Conservation (phyloP, 768 basidiomycete genomes). For the Suillus subalutaceus region DNA sequence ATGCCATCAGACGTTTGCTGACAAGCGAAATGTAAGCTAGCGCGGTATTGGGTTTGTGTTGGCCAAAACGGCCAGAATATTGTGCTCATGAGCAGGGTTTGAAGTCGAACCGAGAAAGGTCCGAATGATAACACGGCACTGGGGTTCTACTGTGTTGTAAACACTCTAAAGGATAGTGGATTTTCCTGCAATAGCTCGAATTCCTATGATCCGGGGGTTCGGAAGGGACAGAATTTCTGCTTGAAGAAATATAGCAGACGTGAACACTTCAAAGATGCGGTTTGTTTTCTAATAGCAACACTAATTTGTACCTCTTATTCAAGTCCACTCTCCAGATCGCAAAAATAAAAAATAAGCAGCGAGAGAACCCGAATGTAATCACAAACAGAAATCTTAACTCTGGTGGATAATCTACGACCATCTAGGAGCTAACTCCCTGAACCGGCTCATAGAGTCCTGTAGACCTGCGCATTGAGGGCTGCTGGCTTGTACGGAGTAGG, state of each 20-base stretch:
- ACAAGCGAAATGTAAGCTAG: too few relatives aligned
- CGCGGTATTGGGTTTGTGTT: too few relatives aligned
- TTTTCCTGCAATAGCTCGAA: too few relatives aligned
- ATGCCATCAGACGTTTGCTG: too few relatives aligned
- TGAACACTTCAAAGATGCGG: not conserved
- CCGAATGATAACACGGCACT: too few relatives aligned
- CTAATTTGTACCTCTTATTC: not conserved
- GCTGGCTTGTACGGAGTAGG: slow-evolving; percentile 52
- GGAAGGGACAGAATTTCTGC: not conserved
- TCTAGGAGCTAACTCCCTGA: slow-evolving; percentile 13
- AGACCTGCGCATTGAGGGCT: slow-evolving; percentile 57
- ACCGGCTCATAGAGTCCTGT: slow-evolving; percentile 35
- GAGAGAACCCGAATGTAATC: not conserved
- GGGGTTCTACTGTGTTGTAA: too few relatives aligned
- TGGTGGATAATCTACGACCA: slow-evolving; percentile 3
- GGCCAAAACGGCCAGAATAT: too few relatives aligned
- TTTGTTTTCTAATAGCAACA: not conserved
- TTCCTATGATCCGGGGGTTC: not conserved
- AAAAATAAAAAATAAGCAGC: not conserved
- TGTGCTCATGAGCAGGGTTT: too few relatives aligned
- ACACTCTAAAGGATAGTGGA: too few relatives aligned
- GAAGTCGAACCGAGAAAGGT: too few relatives aligned
- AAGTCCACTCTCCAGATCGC: not conserved
- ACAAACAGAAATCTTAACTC: not conserved
- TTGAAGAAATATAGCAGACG: not conserved